These are phyloP conservation scores for Cutaneotrichosporon sp. DNA, from an alignment of 1,284 basidiomycete species.

Conservation along the genomic window DNA sequence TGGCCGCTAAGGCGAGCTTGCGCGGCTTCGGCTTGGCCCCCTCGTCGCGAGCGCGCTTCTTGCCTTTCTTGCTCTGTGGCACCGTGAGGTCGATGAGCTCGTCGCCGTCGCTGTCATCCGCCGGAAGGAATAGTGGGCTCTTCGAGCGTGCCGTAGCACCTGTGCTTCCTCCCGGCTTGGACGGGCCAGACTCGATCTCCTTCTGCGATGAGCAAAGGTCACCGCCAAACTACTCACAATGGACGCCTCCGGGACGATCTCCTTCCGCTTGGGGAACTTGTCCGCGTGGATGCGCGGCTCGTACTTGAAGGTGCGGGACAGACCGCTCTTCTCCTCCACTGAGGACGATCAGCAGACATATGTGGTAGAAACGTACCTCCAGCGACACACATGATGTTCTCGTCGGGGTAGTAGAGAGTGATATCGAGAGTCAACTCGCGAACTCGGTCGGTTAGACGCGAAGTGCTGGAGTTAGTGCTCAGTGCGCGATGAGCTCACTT, in stretches of 20 bases:
- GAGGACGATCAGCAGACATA: neutral
- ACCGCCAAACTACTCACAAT: neutral
- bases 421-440: conserved; percentile 25
- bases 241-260: neutral
- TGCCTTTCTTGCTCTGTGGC: neutral
- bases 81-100: conserved; percentile 19
- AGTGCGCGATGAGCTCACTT: conserved; percentile 9
- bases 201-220: too few species aligned
- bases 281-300: conserved; percentile 23
- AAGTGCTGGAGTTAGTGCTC: conserved; percentile 23
- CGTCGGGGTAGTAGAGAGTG: conserved; percentile 22
- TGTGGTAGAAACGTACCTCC: conserved; percentile 22
- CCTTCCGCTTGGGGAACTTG: conserved; percentile 22
- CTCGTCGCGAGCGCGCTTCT: neutral
- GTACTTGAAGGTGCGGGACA: conserved; percentile 29
- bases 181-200: neutral
- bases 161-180: neutral
- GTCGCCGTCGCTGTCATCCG: neutral
- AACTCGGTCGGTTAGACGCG: conserved; percentile 17
- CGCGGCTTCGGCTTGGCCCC: neutral
- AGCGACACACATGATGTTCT: conserved; percentile 27
- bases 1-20: neutral
- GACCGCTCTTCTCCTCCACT: conserved; percentile 47
- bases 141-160: neutral
- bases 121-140: conserved; percentile 6